phyloP scores from a whole-genome alignment of 306 rosid genomes.

The Urtica urens region DNA sequence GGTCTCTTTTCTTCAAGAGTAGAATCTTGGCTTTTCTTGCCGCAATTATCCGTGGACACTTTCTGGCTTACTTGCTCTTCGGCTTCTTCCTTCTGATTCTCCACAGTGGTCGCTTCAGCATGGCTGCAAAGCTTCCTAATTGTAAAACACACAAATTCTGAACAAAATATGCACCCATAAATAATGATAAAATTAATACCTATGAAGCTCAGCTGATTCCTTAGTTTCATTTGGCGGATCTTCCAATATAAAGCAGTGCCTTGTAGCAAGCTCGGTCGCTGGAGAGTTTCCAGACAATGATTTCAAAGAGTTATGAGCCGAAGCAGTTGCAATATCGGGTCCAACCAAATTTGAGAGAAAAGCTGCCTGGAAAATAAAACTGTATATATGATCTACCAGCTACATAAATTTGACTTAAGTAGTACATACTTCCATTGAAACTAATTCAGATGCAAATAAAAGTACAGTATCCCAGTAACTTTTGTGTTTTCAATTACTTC shows the following conservation, averaged over 20 bases:
- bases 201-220: conserved; percentile 36
- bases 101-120: conserved; percentile 32
- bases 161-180: conserved; percentile 15
- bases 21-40: conserved; percentile 27
- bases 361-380: conserved; percentile 43
- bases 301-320: conserved; percentile 64
- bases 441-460: too few relatives aligned
- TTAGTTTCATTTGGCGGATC: conserved; percentile 53
- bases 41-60: conserved; percentile 22
- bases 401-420: not conserved
- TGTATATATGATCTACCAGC: conserved; percentile 7
- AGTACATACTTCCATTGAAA: too few relatives aligned
- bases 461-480: too few relatives aligned
- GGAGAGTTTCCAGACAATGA: conserved; percentile 52
- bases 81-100: conserved; percentile 27
- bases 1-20: conserved; percentile 29
- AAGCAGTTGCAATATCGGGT: conserved; percentile 67
- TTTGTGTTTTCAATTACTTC: too few relatives aligned
- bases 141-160: conserved; percentile 21
- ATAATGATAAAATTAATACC: conserved; percentile 37
- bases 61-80: conserved; percentile 29
- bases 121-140: conserved; percentile 24
- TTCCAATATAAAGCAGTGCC: conserved; percentile 69
- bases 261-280: conserved; percentile 55
- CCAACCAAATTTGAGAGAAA: conserved; percentile 66